Base-by-base conservation (phyloP, 805 yeast species). In the Saccharomycopsis guyanensis region DNA sequence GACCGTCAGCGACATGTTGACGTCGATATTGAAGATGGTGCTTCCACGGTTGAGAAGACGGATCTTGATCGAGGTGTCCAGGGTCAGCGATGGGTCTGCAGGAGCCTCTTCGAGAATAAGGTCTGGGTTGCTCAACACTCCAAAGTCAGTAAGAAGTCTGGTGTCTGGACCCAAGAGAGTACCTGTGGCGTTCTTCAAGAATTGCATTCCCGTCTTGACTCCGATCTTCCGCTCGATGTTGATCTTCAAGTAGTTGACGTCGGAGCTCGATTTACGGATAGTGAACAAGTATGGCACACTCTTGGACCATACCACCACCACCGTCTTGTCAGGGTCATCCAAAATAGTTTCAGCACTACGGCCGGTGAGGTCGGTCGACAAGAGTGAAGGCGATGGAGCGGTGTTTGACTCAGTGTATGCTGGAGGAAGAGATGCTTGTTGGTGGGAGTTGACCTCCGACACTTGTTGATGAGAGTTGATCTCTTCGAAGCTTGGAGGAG, bases 271-370 rank as follows among this genome's bases (percentile, higher is more conserved):
- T 15, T 33, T 33, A 8, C 37, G 18, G 8, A 33, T 8, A 5
- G 37, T 15, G 37, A 33, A 33, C 37, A 33, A 15, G 7, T 5
- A 15, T 16, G 44, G 44, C 13, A 33, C 43, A 8, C 22, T 33
- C 19, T 31, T 41, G 42, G 8, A 20, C 44, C 44, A 41, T 10
- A 41, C 44, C 12, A 40, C 39, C 12, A 40, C 19, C 19, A 37
- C 19, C 12, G 22, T n/a, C 16, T 24, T 25, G 22, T 15, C 36
- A 13, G 43, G 19, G 16, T 33, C 37, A 15, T 33, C 20, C 10
- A 15, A 7, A 33, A 33, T 12, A 33, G 37, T 33, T 6, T 7
- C 20, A 33, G 19, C 10, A 10, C 29, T 25, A 6, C 6, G 29
- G 29, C 29, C 29, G 29, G 29, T 25, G n/a, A n/a, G n/a, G 29